Evolutionary conservation across 2,329 filamentous ascomycete genomes (phyloP).

Genomic region (Pseudomassariella vexata): DNA sequence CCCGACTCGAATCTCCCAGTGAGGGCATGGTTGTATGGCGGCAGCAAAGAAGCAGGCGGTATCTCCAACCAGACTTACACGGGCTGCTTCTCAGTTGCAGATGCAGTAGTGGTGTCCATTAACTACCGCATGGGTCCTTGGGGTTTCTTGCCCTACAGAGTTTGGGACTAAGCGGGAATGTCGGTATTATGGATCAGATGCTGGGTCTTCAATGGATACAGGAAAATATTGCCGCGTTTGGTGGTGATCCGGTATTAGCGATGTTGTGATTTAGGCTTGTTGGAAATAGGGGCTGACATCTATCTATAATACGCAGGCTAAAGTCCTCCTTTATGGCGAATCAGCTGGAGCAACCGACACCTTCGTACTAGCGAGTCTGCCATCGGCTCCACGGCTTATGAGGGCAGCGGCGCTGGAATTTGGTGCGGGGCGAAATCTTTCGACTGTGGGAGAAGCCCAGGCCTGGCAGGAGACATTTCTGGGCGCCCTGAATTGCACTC

Average conservation of each 20-base stretch:
- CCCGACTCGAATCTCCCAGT: conserved; percentile 15
- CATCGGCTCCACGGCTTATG: conserved; percentile 17
- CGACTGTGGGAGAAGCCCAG: conserved; percentile 13
- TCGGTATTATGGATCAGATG: conserved; percentile 42
- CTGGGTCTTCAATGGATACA: conserved; percentile 44
- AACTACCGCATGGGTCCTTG: conserved; percentile 39
- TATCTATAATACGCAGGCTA: conserved; percentile 13
- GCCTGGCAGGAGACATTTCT: conserved; percentile 13
- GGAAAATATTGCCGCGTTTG: conserved; percentile 36
- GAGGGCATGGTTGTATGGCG: conserved; percentile 20
- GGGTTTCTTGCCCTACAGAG: conserved; percentile 37
- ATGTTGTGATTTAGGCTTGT: no score
- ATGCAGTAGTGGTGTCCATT: conserved; percentile 21
- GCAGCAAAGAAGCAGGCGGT: conserved; percentile 15
- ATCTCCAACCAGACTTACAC: conserved; percentile 17
- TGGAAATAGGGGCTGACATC: no score
- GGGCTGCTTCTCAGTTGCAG: conserved; percentile 15
- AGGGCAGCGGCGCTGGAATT: conserved; percentile 19
- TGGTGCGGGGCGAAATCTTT: conserved; percentile 14
- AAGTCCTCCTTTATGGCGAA: conserved; percentile 21
- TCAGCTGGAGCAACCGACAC: conserved; percentile 18
- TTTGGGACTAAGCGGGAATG: conserved; percentile 40
- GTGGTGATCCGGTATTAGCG: conserved; percentile 36
- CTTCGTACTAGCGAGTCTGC: conserved; percentile 19
- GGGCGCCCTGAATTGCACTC: conserved; percentile 17